These are phyloP conservation scores for Phialemoniopsis sp. DNA, from an alignment of 2,329 filamentous ascomycete genomes.

Conservation along the genomic window DNA sequence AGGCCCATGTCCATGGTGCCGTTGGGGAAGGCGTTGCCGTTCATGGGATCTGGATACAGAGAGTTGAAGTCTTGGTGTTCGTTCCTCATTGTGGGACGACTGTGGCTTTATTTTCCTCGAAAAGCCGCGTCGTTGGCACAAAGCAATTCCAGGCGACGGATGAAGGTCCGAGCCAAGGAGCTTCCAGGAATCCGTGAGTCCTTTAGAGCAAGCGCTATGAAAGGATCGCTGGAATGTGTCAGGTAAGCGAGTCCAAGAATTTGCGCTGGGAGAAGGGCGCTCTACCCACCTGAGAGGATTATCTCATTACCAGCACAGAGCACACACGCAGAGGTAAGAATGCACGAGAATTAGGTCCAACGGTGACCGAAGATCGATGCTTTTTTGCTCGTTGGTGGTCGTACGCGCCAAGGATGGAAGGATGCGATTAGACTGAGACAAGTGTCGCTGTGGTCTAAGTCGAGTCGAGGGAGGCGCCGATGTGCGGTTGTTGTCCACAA, in stretches of 20 bases:
- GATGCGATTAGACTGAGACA: slow-evolving; percentile 19
- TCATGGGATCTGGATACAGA: slow-evolving; percentile 14
- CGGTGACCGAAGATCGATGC: too few species aligned
- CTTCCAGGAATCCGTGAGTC: slow-evolving; percentile 3
- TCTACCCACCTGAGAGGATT: background rate
- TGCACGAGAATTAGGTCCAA: too few species aligned
- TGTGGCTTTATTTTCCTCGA: background rate
- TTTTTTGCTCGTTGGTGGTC: too few species aligned
- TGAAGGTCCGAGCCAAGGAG: slow-evolving; percentile 3
- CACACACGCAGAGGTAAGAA: too few species aligned
- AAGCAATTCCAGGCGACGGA: slow-evolving; percentile 10
- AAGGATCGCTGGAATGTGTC: background rate
- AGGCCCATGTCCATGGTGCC: slow-evolving; percentile 9
- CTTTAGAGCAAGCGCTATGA: background rate
- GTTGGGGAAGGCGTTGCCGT: slow-evolving; percentile 9
- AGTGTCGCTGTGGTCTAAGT: slow-evolving; percentile 21
- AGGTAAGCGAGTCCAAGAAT: background rate
- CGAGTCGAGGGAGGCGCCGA: slow-evolving; percentile 6
- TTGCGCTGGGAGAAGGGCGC: background rate
- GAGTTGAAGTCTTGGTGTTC: slow-evolving; percentile 11
- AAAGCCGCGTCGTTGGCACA: slow-evolving; percentile 8
- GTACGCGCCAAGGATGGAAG: too few species aligned
- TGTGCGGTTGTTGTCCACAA: background rate
- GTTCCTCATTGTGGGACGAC: slow-evolving; percentile 9
- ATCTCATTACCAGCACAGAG: too few species aligned